Base-by-base conservation (phyloP, 495 filamentous ascomycete genomes). In the Aspergillus asperescens region DNA sequence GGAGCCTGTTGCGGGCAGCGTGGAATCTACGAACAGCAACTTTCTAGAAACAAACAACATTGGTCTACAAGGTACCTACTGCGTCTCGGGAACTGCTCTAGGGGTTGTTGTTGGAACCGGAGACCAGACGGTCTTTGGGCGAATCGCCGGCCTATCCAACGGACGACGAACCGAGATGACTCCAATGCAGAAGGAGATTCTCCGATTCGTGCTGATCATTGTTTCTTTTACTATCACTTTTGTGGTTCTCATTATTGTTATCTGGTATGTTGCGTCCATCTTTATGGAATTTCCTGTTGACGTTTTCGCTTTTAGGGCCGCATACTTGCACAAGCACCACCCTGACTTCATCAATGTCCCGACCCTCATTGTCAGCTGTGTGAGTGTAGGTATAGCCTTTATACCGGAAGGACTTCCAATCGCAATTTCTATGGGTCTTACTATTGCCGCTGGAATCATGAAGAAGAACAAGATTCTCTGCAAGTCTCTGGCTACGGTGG, bases 31-130 rank as follows among this genome's bases (percentile, higher is more conserved):
- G 0, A 80, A 87, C 40, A 68, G 76, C 22, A 88, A 88, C 59
- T 88, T 83, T 56, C 81, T 89, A 24, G 85, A 88, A 58, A 86
- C 84, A n/a, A 73, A 74, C 27, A 82, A 78, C 58, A 84, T 88
- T 42, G 85, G 81, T 15, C 66, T 89, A 15, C 79, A 83, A 61
- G 83, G 85, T 9, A 86, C 81, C 1, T 79, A 85, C 57, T 85
- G 81, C 53, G 74, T 81, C 3, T 78, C 74, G 8, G 86, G 84
- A 3, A 79, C 62, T 24, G 81, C 69, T 19, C 67, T 70, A 2
- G 86, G 81, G 3, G 60, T 88, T 5, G 77, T 84, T 8, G 81
- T 88, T 2, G 68, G 67, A 1, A 81, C 74, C 19, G 82, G 81
- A 6, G 76, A 82, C 47, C 62, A 66, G 0, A 82, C 83, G 0